Evolutionary conservation across 257 asterid genomes (phyloP).

Genomic region (Nicotiana tabacum): DNA sequence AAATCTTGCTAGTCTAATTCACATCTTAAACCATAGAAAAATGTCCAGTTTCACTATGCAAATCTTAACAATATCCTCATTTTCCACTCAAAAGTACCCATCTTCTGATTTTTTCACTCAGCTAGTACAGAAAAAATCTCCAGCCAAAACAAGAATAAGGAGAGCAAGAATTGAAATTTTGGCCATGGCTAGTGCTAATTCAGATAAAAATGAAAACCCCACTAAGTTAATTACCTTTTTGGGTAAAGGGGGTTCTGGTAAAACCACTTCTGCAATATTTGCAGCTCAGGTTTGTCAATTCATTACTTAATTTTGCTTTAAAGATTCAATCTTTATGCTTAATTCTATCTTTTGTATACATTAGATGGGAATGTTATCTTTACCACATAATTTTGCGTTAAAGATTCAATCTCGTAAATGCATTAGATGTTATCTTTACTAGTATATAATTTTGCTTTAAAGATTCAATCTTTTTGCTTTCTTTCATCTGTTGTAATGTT

Average conservation of each 20-base stretch:
- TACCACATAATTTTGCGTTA: too few species aligned
- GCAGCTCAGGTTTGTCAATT: constrained; percentile 75
- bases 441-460: too few species aligned
- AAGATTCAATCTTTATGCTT: background rate
- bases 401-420: too few species aligned
- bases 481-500: background rate
- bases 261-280: constrained; percentile 81
- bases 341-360: background rate
- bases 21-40: background rate
- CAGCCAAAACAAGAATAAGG: constrained; percentile 15
- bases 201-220: constrained; percentile 35
- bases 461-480: too few species aligned
- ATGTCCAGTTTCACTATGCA: background rate
- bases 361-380: too few species aligned
- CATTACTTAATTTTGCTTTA: background rate
- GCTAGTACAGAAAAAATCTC: background rate
- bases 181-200: constrained; percentile 34
- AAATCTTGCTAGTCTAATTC: background rate
- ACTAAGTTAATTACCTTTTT: constrained; percentile 71
- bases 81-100: background rate
- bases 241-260: constrained; percentile 98
- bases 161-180: constrained; percentile 25
- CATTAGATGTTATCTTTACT: too few species aligned
- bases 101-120: constrained; percentile 23
- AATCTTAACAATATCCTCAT: constrained; percentile 10